These are phyloP conservation scores for Strigomonas oncopelti DNA, from an alignment of 208 protist species.

Conservation along the genomic window DNA sequence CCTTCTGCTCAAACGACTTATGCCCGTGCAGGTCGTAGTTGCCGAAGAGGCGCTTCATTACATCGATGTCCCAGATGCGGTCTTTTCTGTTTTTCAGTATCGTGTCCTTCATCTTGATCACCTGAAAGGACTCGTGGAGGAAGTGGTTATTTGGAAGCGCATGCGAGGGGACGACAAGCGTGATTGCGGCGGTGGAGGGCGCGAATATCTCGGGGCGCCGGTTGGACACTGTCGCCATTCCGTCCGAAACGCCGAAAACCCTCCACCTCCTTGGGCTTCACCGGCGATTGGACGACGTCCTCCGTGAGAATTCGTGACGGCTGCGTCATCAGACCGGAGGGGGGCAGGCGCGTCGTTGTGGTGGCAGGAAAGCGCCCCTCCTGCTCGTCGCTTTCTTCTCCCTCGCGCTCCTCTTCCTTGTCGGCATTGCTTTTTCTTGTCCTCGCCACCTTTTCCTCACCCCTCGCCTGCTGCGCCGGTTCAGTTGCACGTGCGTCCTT, in stretches of 20 bases:
- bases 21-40: slow-evolving; percentile 50
- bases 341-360: neutral
- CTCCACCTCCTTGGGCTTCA: neutral
- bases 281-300: slow-evolving; percentile 7
- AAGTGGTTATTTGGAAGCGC: slow-evolving; percentile 65
- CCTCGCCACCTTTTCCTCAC: neutral
- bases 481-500: neutral
- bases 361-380: neutral
- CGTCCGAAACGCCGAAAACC: slow-evolving; percentile 12
- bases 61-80: slow-evolving; percentile 70
- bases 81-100: slow-evolving; percentile 31
- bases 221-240: slow-evolving; percentile 23
- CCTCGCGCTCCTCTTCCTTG: neutral
- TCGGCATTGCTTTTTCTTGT: neutral
- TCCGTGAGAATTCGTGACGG: neutral
- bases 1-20: slow-evolving; percentile 41
- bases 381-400: too few species aligned
- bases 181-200: slow-evolving; percentile 23
- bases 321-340: neutral
- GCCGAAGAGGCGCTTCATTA: slow-evolving; percentile 44
- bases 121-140: slow-evolving; percentile 60
- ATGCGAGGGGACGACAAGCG: slow-evolving; percentile 58
- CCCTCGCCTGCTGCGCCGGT: neutral
- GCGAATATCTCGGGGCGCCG: slow-evolving; percentile 39
- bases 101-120: slow-evolving; percentile 43